Evolutionary conservation across 441 rosid species (phyloP).

Genomic region (Geranium incanum): DNA sequence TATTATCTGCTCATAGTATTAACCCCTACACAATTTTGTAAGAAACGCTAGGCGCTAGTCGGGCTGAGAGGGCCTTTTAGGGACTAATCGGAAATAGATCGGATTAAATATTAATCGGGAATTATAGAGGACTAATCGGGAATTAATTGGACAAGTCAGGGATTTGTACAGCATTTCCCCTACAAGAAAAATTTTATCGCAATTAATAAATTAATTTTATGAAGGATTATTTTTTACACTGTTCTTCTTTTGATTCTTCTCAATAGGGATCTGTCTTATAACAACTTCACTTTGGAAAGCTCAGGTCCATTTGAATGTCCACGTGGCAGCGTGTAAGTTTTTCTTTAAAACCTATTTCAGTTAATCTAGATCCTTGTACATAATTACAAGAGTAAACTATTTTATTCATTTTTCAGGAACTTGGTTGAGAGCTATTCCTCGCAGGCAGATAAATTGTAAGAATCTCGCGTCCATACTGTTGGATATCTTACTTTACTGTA

Average conservation of each 20-base stretch:
- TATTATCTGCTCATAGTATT: too few relatives aligned
- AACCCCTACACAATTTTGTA: too few relatives aligned
- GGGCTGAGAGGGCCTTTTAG: too few relatives aligned
- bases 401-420: conserved; percentile 44
- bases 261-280: conserved; percentile 69
- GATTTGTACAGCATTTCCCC: too few relatives aligned
- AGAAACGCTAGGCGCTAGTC: too few relatives aligned
- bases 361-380: neutral
- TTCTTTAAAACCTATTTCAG: conserved; percentile 4
- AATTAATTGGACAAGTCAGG: too few relatives aligned
- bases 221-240: neutral
- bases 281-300: conserved; percentile 61
- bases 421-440: conserved; percentile 66
- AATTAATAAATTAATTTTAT: too few relatives aligned
- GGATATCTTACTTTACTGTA: conserved; percentile 2
- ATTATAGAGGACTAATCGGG: too few relatives aligned
- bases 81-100: too few relatives aligned
- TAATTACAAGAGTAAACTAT: neutral
- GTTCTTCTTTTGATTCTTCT: conserved; percentile 13
- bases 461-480: conserved; percentile 14
- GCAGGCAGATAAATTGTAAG: conserved; percentile 44
- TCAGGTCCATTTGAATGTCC: conserved; percentile 48
- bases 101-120: too few relatives aligned
- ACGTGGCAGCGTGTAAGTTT: conserved; percentile 57
- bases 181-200: too few relatives aligned